Conservation (phyloP, 495 filamentous ascomycete genomes). For the Aspergillus funiculosus region DNA sequence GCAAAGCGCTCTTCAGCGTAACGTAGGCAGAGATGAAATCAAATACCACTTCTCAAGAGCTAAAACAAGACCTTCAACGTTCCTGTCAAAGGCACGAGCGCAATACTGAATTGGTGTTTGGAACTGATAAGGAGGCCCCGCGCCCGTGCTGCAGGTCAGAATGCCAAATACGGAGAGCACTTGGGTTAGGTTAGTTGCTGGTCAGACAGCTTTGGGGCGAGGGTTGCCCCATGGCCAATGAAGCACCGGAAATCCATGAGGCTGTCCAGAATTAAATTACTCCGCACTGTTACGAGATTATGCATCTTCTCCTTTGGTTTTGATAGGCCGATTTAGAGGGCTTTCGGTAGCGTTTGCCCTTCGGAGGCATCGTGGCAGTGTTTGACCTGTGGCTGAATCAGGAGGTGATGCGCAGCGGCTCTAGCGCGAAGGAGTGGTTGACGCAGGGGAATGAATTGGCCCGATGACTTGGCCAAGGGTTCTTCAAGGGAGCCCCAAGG, state of each 20-base stretch:
- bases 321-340: conserved; percentile 3
- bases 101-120: background rate
- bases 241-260: background rate
- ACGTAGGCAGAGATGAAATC: background rate
- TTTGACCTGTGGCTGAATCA: background rate
- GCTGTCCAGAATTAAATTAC: background rate
- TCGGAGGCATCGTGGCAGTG: conserved; percentile 7
- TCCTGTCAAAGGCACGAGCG: background rate
- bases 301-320: background rate
- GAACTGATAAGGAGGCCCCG: background rate
- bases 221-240: conserved; percentile 3
- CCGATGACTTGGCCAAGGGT: no score
- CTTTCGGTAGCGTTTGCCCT: background rate
- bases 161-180: background rate
- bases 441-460: no score
- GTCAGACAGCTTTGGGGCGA: background rate
- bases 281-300: background rate
- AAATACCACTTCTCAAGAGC: background rate
- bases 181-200: background rate
- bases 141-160: background rate
- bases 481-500: no score
- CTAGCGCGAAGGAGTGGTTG: background rate
- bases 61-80: background rate
- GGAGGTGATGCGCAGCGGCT: conserved; percentile 5
- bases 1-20: background rate